Base-by-base conservation (phyloP, 2,329 filamentous ascomycete species). In the Claviceps purpurea region DNA sequence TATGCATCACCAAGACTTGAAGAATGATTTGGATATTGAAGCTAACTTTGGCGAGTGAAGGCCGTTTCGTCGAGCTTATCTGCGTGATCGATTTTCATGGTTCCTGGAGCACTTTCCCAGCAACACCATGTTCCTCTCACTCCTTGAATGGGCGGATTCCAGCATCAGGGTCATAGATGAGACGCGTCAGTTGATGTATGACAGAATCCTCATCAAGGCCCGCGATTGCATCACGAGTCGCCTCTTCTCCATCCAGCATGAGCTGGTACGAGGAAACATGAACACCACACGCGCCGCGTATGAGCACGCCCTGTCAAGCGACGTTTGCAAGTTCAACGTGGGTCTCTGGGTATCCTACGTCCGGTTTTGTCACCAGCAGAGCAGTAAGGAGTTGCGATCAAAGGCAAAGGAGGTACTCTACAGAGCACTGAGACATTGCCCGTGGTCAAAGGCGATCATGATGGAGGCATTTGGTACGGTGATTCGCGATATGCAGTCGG, bases 111-210 rank as follows among this genome's bases (percentile, higher is more conserved):
- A 70, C 6, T 95, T 89, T 63, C 88, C 89, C 0, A 72, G 73
- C 48, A 96, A 95, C 68, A 86, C 81, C 1, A 73, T 88, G 5
- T 84, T 96, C 55, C 74, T 94, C 1, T 73, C 77, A 1, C 69
- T 93, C 0, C 85, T 85, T 56, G 77, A 82, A n/a, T 86, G 83
- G 73, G 82, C 87, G 56, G 84, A 91, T 62, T 74, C 80, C 2
- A 79, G 83, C 7, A 79, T 88, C 44, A 78, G 83, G 24, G 76
- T 93, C 51, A 79, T 89, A 55, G 87, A 94, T 58, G 84, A 87
- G 18, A 79, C 94, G 20, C 81, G 86, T n/a, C 73, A 77, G 5
- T 68, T 87, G 8, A 70, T 90, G 11, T 67, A 75, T 20, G 73
- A 74, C 62, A 75, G 75, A 61, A 65, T 80, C 0, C 65, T 77